phyloP scores from a whole-genome alignment of 805 yeast genomes.

The Pichia gijzeniarum region DNA sequence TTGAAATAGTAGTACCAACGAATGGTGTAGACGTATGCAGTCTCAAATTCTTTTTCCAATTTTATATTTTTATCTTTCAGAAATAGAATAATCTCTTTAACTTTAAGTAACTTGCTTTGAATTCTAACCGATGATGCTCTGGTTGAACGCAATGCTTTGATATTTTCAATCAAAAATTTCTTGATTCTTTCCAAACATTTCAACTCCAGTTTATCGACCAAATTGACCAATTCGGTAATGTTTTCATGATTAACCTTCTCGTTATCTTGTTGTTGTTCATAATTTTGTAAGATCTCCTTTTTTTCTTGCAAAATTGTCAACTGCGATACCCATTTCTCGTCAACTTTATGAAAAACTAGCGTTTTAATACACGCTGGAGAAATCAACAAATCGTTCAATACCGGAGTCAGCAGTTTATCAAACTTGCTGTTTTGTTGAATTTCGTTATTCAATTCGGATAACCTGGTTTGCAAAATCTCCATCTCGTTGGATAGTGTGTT shows the following conservation, averaged over 20 bases:
- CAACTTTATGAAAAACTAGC: conserved; percentile 51
- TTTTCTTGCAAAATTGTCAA: conserved; percentile 54
- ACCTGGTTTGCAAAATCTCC: conserved; percentile 51
- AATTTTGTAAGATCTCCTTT: conserved; percentile 43
- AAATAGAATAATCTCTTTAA: conserved; percentile 57
- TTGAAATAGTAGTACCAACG: conserved; percentile 84
- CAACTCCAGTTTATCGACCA: conserved; percentile 46
- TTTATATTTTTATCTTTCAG: conserved; percentile 47
- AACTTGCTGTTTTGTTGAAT: conserved; percentile 42
- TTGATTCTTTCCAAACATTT: conserved; percentile 74
- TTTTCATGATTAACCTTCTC: conserved; percentile 15
- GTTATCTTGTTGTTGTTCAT: conserved; percentile 19
- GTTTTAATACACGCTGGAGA: conserved; percentile 65
- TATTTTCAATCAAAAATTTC: conserved; percentile 56
- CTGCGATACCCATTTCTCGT: conserved; percentile 61
- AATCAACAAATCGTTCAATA: conserved; percentile 67
- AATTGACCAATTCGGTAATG: conserved; percentile 21
- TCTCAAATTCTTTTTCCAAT: conserved; percentile 64
- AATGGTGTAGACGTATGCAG: conserved; percentile 85
- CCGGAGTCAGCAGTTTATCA: conserved; percentile 55
- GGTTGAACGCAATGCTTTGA: conserved; percentile 61
- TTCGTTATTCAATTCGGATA: conserved; percentile 41
- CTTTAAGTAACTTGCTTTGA: conserved; percentile 58
- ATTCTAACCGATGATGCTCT: conserved; percentile 66
- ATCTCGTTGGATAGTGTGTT: conserved; percentile 51